A percentile compares a stretch with the other conserved stretches of the same genome.
phyloP scores from a whole-genome alignment of 177 flowering plant species.

The Vitis hybrid region DNA sequence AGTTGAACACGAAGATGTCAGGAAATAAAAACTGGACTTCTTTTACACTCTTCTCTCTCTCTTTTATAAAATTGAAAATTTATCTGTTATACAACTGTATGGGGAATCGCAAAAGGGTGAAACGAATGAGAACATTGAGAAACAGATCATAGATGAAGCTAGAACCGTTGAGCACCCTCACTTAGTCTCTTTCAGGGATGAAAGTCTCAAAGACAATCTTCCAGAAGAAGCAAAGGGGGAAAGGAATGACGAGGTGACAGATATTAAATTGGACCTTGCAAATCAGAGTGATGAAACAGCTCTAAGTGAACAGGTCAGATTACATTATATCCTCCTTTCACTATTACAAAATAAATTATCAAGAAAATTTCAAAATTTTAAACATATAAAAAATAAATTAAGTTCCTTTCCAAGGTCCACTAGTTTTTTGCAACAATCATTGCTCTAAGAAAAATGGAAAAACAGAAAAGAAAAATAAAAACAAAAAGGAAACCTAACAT shows the following conservation, averaged over 20 bases:
- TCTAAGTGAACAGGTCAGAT: slow-evolving; percentile 11
- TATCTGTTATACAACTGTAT: slow-evolving; percentile 20
- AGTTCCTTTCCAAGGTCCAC: too few relatives aligned
- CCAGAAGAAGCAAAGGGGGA: slow-evolving; percentile 1
- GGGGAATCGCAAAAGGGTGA: slow-evolving; percentile 7
- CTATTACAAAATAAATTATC: neutral
- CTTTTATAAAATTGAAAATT: slow-evolving; percentile 1
- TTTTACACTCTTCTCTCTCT: neutral
- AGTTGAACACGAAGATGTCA: slow-evolving; percentile 27
- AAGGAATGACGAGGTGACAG: neutral
- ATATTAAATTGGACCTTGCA: neutral
- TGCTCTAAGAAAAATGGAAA: neutral
- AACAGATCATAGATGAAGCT: neutral
- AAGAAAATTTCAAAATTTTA: neutral
- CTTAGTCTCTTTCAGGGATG: neutral
- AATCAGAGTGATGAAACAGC: neutral
- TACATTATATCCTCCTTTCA: neutral
- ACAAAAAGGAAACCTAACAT: too few relatives aligned
- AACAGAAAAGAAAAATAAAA: too few relatives aligned
- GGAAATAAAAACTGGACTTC: slow-evolving; percentile 5
- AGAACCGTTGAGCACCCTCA: neutral
- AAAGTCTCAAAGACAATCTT: neutral
- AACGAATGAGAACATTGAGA: slow-evolving; percentile 1
- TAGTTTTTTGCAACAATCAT: neutral
- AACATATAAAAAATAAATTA: neutral